A percentile compares a stretch with the other conserved stretches of the same genome.
Evolutionary conservation across 140 eudicot genomes (phyloP).

Genomic region (Stevia rebaudiana): DNA sequence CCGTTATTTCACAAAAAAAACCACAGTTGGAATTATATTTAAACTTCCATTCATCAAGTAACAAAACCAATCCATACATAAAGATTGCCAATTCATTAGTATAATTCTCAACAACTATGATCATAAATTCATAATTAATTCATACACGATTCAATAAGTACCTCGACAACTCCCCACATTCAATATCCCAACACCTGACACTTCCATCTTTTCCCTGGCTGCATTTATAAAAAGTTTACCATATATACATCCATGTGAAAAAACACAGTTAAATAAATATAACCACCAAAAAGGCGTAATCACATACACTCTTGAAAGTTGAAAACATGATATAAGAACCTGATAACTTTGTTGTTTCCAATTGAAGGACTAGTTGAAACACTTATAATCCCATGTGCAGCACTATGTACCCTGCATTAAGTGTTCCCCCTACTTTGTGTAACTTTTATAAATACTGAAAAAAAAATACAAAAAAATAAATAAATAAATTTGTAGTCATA

Average conservation of each 20-base stretch:
- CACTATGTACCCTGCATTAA: conserved; percentile 70
- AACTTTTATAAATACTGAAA: background rate
- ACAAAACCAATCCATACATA: background rate
- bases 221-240: background rate
- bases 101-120: background rate
- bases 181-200: conserved; percentile 81
- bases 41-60: background rate
- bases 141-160: conserved; percentile 10
- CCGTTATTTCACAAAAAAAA: background rate
- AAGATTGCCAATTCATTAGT: background rate
- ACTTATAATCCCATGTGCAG: conserved; percentile 77
- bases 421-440: background rate
- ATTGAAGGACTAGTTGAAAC: conserved; percentile 48
- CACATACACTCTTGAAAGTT: background rate
- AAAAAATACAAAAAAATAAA: background rate
- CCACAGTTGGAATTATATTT: background rate
- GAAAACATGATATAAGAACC: conserved; percentile 31
- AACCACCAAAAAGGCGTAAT: conserved; percentile 4
- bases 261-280: background rate
- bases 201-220: conserved; percentile 96
- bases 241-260: conserved; percentile 5
- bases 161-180: conserved; percentile 73
- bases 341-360: conserved; percentile 57
- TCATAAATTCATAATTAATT: too few species aligned
- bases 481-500: conserved; percentile 16